Conservation (phyloP, 2,329 filamentous ascomycete species). For the Ceratocystis papillata region DNA sequence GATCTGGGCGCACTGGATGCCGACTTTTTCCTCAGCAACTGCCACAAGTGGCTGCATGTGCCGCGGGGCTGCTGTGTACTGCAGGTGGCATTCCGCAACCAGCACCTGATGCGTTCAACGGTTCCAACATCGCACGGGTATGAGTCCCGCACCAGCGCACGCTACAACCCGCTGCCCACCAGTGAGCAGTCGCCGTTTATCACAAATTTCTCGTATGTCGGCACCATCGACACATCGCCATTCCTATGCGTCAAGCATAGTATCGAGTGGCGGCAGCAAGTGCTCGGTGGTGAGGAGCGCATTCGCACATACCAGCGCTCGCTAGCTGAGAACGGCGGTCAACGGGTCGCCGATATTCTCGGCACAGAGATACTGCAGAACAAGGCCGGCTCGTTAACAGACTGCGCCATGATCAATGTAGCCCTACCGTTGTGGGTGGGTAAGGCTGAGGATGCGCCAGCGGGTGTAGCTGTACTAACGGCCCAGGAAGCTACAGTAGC, state of each 20-base stretch:
- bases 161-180: slow-evolving; percentile 32
- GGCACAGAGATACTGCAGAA: slow-evolving; percentile 66
- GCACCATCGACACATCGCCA: slow-evolving; percentile 61
- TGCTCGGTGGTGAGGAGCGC: slow-evolving; percentile 61
- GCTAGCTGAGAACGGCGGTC: slow-evolving; percentile 54
- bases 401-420: slow-evolving; percentile 63
- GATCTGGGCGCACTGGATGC: slow-evolving; percentile 57
- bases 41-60: slow-evolving; percentile 80
- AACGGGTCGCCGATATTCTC: slow-evolving; percentile 48
- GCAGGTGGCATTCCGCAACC: slow-evolving; percentile 67
- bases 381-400: slow-evolving; percentile 45
- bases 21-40: slow-evolving; percentile 81
- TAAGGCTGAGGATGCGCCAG: slow-evolving; percentile 28
- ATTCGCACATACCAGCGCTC: slow-evolving; percentile 54
- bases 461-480: slow-evolving; percentile 29
- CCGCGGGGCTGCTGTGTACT: slow-evolving; percentile 73
- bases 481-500: slow-evolving; percentile 32
- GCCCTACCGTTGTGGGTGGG: slow-evolving; percentile 50
- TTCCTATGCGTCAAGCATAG: slow-evolving; percentile 63
- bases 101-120: slow-evolving; percentile 60
- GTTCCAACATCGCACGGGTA: slow-evolving; percentile 76
- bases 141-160: slow-evolving; percentile 34
- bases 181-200: slow-evolving; percentile 50
- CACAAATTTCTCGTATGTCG: slow-evolving; percentile 62
- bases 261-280: slow-evolving; percentile 56